phyloP scores from a whole-genome alignment of 1,284 basidiomycete genomes.

The Mrakiaceae sp. region DNA sequence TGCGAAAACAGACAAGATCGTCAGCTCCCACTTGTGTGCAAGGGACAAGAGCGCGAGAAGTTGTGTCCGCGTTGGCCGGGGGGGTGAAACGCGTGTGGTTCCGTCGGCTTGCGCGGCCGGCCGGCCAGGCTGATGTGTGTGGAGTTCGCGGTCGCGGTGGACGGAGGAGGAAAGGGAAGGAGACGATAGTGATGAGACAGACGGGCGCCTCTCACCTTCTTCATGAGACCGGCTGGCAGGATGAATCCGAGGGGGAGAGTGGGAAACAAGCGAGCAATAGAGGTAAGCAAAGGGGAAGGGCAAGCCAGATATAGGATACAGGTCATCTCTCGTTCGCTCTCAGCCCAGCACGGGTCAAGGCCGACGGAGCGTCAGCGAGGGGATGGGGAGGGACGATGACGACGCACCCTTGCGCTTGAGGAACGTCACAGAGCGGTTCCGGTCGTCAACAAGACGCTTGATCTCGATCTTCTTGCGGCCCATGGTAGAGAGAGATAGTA shows the following conservation, averaged over 20 bases:
- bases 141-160: too few relatives aligned
- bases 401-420: constrained; percentile 26
- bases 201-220: constrained; percentile 3
- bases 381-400: background rate
- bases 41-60: background rate
- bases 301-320: too few relatives aligned
- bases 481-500: background rate
- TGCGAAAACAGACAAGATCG: background rate
- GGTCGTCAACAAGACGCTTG: constrained; percentile 26
- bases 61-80: too few relatives aligned
- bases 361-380: too few relatives aligned
- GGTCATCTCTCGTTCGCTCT: too few relatives aligned
- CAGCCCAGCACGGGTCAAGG: too few relatives aligned
- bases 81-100: too few relatives aligned
- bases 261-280: background rate
- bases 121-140: too few relatives aligned
- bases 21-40: background rate
- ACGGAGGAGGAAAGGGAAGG: too few relatives aligned
- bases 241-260: background rate
- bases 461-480: constrained; percentile 17
- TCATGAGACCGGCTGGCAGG: constrained; percentile 11
- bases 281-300: background rate
- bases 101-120: too few relatives aligned
- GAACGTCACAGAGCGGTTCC: constrained; percentile 36
- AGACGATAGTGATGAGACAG: too few relatives aligned